phyloP scores from a whole-genome alignment of 805 yeast genomes.

The Sugiyamaella smithiae region DNA sequence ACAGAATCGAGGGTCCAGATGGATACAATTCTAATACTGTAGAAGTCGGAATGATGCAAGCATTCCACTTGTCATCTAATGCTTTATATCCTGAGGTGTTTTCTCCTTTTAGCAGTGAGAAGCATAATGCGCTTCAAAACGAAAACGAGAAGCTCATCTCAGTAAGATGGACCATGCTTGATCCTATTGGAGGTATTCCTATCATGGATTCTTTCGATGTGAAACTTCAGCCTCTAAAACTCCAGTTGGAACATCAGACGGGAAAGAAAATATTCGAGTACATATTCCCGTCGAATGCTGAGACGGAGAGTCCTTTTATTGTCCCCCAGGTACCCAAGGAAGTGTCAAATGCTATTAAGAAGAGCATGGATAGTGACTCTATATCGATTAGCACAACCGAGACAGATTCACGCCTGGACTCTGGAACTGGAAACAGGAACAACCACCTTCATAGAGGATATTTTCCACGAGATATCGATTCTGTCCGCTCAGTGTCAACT shows the following conservation, averaged over 20 bases:
- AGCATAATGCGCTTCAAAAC: slow-evolving; percentile 13
- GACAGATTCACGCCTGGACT: background rate
- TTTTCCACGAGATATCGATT: slow-evolving; percentile 14
- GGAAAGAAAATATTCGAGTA: slow-evolving; percentile 62
- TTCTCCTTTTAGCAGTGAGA: slow-evolving; percentile 43
- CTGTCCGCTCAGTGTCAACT: slow-evolving; percentile 19
- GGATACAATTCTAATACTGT: slow-evolving; percentile 65
- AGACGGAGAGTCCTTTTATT: slow-evolving; percentile 28
- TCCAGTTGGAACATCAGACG: slow-evolving; percentile 71
- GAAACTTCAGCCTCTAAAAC: slow-evolving; percentile 58
- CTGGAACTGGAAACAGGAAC: background rate
- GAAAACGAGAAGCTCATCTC: slow-evolving; percentile 37
- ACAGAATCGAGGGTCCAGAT: slow-evolving; percentile 59
- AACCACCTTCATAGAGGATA: slow-evolving; percentile 15
- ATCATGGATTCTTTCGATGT: slow-evolving; percentile 65
- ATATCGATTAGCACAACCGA: slow-evolving; percentile 4
- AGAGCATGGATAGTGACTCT: slow-evolving; percentile 7
- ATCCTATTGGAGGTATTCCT: slow-evolving; percentile 89
- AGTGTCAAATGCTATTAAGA: slow-evolving; percentile 10
- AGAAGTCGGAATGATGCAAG: slow-evolving; percentile 61
- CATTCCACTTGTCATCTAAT: slow-evolving; percentile 56
- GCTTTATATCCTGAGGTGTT: slow-evolving; percentile 70
- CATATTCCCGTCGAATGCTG: slow-evolving; percentile 58
- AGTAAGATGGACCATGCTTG: slow-evolving; percentile 72
- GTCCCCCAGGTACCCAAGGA: slow-evolving; percentile 16